These are phyloP conservation scores for Straminergon stramineum DNA, from an alignment of 225 moss, liverwort and hornwort species.

Conservation along the genomic window DNA sequence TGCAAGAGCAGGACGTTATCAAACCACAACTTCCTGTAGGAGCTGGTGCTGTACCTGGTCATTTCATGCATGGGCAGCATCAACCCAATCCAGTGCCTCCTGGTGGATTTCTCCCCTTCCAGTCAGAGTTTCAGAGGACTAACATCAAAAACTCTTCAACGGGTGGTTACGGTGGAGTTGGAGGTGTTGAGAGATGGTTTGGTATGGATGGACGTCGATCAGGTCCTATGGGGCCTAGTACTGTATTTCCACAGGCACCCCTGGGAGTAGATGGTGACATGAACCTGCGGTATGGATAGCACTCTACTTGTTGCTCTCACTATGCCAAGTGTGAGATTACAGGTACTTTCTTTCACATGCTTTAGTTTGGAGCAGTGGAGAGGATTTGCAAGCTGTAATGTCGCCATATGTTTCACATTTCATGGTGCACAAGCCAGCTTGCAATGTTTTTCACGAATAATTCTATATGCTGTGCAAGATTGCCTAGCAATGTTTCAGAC, in stretches of 20 bases:
- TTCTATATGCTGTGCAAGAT: constrained; percentile 3
- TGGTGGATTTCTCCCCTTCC: constrained; percentile 20
- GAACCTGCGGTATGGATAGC: constrained; percentile 30
- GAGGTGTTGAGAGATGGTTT: constrained; percentile 41
- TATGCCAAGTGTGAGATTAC: not conserved
- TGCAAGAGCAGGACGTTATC: constrained; percentile 29
- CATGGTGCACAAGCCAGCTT: not conserved
- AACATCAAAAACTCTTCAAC: constrained; percentile 9
- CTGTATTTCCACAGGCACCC: constrained; percentile 18
- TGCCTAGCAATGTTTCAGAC: constrained; percentile 1
- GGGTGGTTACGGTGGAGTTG: constrained; percentile 24
- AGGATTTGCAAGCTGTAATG: not conserved
- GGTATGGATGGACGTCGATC: constrained; percentile 31
- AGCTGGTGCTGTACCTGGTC: constrained; percentile 18
- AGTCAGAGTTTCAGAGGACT: constrained; percentile 36
- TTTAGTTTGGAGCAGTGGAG: not conserved
- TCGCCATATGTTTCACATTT: not conserved
- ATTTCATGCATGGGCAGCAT: constrained; percentile 29
- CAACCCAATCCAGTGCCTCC: constrained; percentile 11
- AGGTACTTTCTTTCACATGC: constrained; percentile 9
- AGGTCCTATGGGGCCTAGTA: constrained; percentile 21
- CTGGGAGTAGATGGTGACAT: constrained; percentile 41
- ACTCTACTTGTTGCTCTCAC: not conserved
- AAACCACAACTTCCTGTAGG: constrained; percentile 23
- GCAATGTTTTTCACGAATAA: constrained; percentile 1